Percentiles rank a stretch among this genome's conserved stretches.
These are phyloP conservation scores for Fusarium tuaranense DNA, from an alignment of 2,329 filamentous ascomycete genomes.

Conservation along the genomic window DNA sequence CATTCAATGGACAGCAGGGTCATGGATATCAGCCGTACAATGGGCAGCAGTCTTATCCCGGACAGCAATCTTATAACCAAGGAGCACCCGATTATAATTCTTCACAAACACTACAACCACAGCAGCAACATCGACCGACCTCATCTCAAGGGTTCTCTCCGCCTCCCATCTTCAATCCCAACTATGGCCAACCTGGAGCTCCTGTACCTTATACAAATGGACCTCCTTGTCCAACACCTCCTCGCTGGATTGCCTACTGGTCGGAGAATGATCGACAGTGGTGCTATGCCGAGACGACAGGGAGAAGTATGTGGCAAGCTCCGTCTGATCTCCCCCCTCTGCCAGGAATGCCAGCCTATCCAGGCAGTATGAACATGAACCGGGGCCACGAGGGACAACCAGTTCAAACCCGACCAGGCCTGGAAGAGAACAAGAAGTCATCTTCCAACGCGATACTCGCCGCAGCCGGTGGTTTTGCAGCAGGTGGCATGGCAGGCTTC, in stretches of 20 bases:
- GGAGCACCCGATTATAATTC: conserved; percentile 2
- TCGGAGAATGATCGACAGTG: conserved; percentile 33
- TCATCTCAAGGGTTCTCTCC: neutral
- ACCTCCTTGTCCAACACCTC: conserved; percentile 10
- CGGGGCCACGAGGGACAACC: neutral
- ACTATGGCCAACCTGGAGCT: neutral
- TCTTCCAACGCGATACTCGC: conserved; percentile 2
- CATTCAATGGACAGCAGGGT: conserved; percentile 1
- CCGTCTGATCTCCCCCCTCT: conserved; percentile 1
- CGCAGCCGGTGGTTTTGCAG: conserved; percentile 29
- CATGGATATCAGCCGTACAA: conserved; percentile 3
- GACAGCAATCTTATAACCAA: neutral
- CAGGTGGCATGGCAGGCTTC: conserved; percentile 28
- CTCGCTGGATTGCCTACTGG: conserved; percentile 35
- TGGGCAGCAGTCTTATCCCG: neutral
- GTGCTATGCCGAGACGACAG: conserved; percentile 30
- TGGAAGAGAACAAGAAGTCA: neutral
- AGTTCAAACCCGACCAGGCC: neutral
- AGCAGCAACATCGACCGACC: neutral
- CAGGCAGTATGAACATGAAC: neutral
- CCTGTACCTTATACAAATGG: neutral
- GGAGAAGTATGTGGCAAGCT: conserved; percentile 14
- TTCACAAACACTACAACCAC: neutral
- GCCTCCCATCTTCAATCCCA: neutral
- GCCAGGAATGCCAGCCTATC: conserved; percentile 20